Evolutionary conservation across 2,329 filamentous ascomycete species (phyloP).

Genomic region (Botryotinia calthae): DNA sequence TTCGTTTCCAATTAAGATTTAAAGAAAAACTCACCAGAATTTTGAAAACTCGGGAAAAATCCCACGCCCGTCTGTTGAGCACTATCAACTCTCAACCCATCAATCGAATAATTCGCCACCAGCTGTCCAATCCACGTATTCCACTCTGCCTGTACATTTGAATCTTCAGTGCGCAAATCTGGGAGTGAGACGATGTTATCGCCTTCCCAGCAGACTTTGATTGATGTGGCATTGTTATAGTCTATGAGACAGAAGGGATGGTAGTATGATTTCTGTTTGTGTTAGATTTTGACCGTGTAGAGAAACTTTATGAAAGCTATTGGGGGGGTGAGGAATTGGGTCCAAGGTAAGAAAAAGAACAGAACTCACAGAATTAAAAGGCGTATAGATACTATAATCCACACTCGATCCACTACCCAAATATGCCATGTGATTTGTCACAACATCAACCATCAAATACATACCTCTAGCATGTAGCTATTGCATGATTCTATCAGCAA

Average conservation of each 20-base stretch:
- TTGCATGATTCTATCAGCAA: not conserved
- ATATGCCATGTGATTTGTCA: conserved; percentile 49
- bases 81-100: conserved; percentile 52
- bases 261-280: conserved; percentile 35
- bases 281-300: not conserved
- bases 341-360: not conserved
- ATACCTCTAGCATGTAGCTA: conserved; percentile 44
- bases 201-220: conserved; percentile 34
- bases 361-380: conserved; percentile 40
- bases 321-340: not conserved
- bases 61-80: conserved; percentile 47
- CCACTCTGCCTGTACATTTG: conserved; percentile 29
- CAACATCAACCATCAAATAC: conserved; percentile 50
- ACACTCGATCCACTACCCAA: conserved; percentile 39
- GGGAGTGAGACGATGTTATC: conserved; percentile 35
- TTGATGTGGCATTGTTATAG: conserved; percentile 39
- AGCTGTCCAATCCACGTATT: conserved; percentile 33
- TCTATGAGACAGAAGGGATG: conserved; percentile 39
- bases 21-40: conserved; percentile 38
- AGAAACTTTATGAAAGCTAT: not conserved
- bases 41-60: conserved; percentile 55
- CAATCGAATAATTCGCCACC: conserved; percentile 41
- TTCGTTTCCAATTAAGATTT: no score
- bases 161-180: conserved; percentile 36
- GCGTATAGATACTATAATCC: conserved; percentile 41